Percentiles rank a stretch among this genome's conserved stretches.
These are phyloP conservation scores for Termitomyces sp. DNA, from an alignment of 768 basidiomycete species.

Conservation along the genomic window DNA sequence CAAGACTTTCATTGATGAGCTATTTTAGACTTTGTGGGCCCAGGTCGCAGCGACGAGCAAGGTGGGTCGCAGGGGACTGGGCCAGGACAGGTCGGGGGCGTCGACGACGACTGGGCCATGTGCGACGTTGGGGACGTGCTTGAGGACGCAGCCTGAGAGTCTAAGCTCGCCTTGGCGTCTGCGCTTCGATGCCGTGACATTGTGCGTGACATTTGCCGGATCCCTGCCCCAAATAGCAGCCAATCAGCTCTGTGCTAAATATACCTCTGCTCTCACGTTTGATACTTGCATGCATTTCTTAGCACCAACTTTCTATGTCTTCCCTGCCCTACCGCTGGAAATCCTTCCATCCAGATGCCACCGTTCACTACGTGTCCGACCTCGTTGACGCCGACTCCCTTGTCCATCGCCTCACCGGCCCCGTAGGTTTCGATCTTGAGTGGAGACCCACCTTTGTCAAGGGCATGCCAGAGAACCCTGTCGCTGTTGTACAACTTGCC, in stretches of 20 bases:
- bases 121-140: background rate
- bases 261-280: slow-evolving; percentile 13
- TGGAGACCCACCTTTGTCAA: slow-evolving; percentile 64
- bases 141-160: background rate
- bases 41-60: slow-evolving; percentile 2
- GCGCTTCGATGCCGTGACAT: slow-evolving; percentile 17
- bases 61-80: background rate
- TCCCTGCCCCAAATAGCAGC: slow-evolving; percentile 28
- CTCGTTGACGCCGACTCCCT: slow-evolving; percentile 26
- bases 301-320: background rate
- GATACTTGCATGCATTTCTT: slow-evolving; percentile 2
- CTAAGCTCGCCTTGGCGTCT: slow-evolving; percentile 11
- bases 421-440: slow-evolving; percentile 73
- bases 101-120: background rate
- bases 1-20: slow-evolving; percentile 33
- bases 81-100: background rate
- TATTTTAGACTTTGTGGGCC: slow-evolving; percentile 29
- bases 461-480: slow-evolving; percentile 55
- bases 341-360: slow-evolving; percentile 24
- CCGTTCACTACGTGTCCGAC: slow-evolving; percentile 30
- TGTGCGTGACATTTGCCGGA: slow-evolving; percentile 19
- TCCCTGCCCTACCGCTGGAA: slow-evolving; percentile 30
- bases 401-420: slow-evolving; percentile 24
- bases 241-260: slow-evolving; percentile 23
- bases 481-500: slow-evolving; percentile 73